These are phyloP conservation scores for Angomonas deanei DNA, from an alignment of 208 protist genomes.

Conservation along the genomic window DNA sequence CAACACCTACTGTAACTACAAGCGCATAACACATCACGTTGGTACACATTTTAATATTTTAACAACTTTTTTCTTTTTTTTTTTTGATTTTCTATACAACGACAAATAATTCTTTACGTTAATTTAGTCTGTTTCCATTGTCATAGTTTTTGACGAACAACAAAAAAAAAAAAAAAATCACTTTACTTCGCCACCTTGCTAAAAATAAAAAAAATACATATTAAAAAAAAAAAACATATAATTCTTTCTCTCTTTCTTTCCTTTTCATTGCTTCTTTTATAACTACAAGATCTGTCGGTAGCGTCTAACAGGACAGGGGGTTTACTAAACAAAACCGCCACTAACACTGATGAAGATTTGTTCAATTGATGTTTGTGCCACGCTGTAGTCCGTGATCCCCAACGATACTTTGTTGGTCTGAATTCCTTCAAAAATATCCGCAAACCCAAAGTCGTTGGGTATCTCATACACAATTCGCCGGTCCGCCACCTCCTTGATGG, in stretches of 20 bases:
- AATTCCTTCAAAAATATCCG: constrained; percentile 31
- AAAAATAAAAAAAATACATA: not conserved
- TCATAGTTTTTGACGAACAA: too few relatives aligned
- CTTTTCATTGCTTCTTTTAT: constrained; percentile 3
- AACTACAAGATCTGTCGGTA: constrained; percentile 19
- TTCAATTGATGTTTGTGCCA: constrained; percentile 79
- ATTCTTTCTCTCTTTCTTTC: not conserved
- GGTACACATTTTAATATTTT: too few relatives aligned
- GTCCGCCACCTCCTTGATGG: not conserved
- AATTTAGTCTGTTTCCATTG: too few relatives aligned
- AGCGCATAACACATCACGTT: too few relatives aligned
- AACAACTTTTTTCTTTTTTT: too few relatives aligned
- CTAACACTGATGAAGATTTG: constrained; percentile 84
- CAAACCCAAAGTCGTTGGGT: constrained; percentile 24
- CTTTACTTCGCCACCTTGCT: constrained; percentile 3
- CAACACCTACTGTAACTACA: constrained; percentile 1
- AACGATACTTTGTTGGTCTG: constrained; percentile 28
- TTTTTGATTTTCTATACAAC: too few relatives aligned
- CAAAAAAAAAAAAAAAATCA: too few relatives aligned
- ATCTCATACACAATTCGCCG: constrained; percentile 23
- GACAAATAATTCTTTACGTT: too few relatives aligned
- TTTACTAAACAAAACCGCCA: too few relatives aligned
- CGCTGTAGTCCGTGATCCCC: constrained; percentile 64
- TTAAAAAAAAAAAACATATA: constrained; percentile 11
- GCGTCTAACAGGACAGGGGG: too few relatives aligned